A percentile compares a stretch with the other conserved stretches of the same genome.
These are phyloP conservation scores for Hortaea werneckii DNA, from an alignment of 2,329 filamentous ascomycete genomes.

Conservation along the genomic window DNA sequence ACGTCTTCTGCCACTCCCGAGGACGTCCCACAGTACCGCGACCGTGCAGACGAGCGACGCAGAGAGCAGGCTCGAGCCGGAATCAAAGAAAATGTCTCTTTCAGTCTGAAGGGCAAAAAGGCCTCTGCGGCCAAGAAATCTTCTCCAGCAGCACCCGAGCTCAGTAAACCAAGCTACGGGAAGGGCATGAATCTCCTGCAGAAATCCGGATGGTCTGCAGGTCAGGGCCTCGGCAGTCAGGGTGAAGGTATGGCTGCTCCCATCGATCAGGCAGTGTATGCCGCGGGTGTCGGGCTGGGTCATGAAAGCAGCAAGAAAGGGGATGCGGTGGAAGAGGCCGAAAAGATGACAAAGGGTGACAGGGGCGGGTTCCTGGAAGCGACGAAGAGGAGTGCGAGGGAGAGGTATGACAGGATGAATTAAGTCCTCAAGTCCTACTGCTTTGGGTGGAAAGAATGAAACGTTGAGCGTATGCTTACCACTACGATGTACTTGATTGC, in stretches of 20 bases:
- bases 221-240: conserved; percentile 54
- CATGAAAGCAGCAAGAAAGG: conserved; percentile 60
- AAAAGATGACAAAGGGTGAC: conserved; percentile 45
- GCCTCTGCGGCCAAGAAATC: neutral
- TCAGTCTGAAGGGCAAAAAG: conserved; percentile 15
- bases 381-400: conserved; percentile 56
- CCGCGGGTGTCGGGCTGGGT: conserved; percentile 58
- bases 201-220: conserved; percentile 63
- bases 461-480: too few relatives aligned
- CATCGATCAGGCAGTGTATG: conserved; percentile 55
- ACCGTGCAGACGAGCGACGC: conserved; percentile 58
- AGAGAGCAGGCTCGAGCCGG: conserved; percentile 46
- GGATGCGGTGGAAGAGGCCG: conserved; percentile 55
- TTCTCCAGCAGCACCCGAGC: neutral
- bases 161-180: neutral
- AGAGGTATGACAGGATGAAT: conserved; percentile 51
- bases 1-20: too few relatives aligned
- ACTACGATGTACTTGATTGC: too few relatives aligned
- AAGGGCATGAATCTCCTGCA: conserved; percentile 41
- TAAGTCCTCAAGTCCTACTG: too few relatives aligned
- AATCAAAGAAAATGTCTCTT: conserved; percentile 9
- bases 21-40: conserved; percentile 40
- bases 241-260: conserved; percentile 51
- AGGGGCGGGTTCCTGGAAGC: conserved; percentile 52
- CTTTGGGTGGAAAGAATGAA: too few relatives aligned